phyloP scores from a whole-genome alignment of 768 basidiomycete genomes.

The Hemileccinum rubropunctum region DNA sequence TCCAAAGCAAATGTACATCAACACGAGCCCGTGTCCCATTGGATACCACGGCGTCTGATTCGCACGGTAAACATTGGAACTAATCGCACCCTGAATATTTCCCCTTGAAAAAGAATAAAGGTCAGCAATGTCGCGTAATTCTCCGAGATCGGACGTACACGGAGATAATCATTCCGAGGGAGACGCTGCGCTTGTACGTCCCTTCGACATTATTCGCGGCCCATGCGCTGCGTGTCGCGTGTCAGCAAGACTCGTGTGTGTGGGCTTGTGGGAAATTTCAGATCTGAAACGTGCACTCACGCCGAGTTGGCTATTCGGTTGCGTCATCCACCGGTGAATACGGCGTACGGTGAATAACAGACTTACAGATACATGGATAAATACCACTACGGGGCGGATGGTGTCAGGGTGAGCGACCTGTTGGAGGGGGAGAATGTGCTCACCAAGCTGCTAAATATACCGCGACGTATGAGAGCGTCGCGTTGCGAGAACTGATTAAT shows the following conservation, averaged over 20 bases:
- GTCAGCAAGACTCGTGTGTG: background rate
- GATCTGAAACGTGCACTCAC: conserved; percentile 31
- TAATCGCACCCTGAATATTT: conserved; percentile 74
- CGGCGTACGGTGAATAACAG: background rate
- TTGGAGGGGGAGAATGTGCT: conserved; percentile 16
- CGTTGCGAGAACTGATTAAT: conserved; percentile 56
- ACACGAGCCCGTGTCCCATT: conserved; percentile 58
- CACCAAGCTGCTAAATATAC: conserved; percentile 69
- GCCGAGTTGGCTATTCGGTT: conserved; percentile 51
- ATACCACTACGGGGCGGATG: conserved; percentile 49
- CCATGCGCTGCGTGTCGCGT: conserved; percentile 38
- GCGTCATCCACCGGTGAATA: background rate
- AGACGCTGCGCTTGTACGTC: conserved; percentile 70
- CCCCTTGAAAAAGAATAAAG: conserved; percentile 39
- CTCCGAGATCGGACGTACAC: conserved; percentile 41
- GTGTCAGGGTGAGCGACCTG: background rate
- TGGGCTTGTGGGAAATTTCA: background rate
- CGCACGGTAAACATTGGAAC: conserved; percentile 74
- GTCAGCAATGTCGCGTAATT: too few relatives aligned
- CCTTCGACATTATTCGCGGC: conserved; percentile 74
- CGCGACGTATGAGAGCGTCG: conserved; percentile 68
- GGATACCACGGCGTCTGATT: conserved; percentile 67
- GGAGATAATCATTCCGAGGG: conserved; percentile 66
- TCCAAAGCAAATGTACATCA: conserved; percentile 70
- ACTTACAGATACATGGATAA: conserved; percentile 69